These are phyloP conservation scores for Lentinula edodes DNA, from an alignment of 768 basidiomycete genomes.

Conservation along the genomic window DNA sequence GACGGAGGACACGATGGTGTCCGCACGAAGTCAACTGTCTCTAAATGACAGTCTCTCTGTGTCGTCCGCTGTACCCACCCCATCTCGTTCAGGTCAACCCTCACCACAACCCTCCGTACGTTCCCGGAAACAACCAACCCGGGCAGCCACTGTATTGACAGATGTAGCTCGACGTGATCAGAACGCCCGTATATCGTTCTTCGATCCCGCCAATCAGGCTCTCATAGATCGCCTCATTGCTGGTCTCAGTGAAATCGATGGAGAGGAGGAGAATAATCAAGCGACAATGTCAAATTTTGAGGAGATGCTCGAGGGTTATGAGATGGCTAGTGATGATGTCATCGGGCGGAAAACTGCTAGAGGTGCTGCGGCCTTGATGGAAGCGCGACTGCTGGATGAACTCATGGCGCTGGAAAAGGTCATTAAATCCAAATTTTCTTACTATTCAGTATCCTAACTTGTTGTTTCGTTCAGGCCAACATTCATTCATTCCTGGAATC, in stretches of 20 bases:
- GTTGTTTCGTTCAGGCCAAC: slow-evolving; percentile 61
- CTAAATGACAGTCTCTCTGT: slow-evolving; percentile 11
- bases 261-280: slow-evolving; percentile 69
- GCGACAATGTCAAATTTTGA: slow-evolving; percentile 90
- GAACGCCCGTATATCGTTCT: slow-evolving; percentile 75
- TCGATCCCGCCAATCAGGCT: slow-evolving; percentile 74
- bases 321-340: slow-evolving; percentile 87
- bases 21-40: slow-evolving; percentile 4
- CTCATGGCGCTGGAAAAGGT: slow-evolving; percentile 93
- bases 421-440: slow-evolving; percentile 8
- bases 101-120: slow-evolving; percentile 12
- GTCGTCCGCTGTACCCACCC: slow-evolving; percentile 20
- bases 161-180: slow-evolving; percentile 47
- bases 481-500: slow-evolving; percentile 96
- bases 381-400: slow-evolving; percentile 84
- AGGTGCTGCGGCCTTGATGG: slow-evolving; percentile 86
- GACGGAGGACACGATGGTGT: slow-evolving; percentile 1
- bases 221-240: slow-evolving; percentile 65
- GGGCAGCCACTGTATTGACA: slow-evolving; percentile 23
- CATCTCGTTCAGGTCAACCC: slow-evolving; percentile 9
- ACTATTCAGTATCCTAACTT: slow-evolving; percentile 3
- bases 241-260: slow-evolving; percentile 44
- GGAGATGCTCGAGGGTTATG: slow-evolving; percentile 98
- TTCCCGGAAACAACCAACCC: slow-evolving; percentile 20
- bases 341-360: slow-evolving; percentile 56